A percentile compares a stretch with the other conserved stretches of the same genome.
These are phyloP conservation scores for Pichia pseudocactophila DNA, from an alignment of 805 yeast genomes.

Conservation along the genomic window DNA sequence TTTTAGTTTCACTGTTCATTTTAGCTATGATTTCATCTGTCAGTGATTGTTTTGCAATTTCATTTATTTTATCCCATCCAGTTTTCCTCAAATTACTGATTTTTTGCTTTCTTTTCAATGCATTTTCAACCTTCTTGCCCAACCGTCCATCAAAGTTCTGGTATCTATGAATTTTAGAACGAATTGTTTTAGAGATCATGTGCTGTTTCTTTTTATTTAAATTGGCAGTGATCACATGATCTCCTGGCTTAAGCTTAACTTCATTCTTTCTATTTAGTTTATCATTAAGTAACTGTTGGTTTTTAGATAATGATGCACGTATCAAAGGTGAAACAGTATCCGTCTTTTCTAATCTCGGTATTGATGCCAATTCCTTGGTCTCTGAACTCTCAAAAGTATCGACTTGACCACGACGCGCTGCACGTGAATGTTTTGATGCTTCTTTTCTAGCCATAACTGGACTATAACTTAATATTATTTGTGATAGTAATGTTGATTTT, in stretches of 20 bases:
- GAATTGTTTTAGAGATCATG: conserved; percentile 22
- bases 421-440: conserved; percentile 58
- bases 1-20: conserved; percentile 15
- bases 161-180: conserved; percentile 12
- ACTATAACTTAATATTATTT: no score
- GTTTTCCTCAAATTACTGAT: conserved; percentile 57
- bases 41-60: conserved; percentile 30
- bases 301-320: conserved; percentile 50
- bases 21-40: conserved; percentile 9
- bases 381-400: conserved; percentile 27
- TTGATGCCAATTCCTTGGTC: conserved; percentile 38
- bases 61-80: conserved; percentile 65
- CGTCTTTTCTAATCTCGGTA: conserved; percentile 53
- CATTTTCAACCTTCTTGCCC: conserved; percentile 47
- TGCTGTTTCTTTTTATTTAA: conserved; percentile 20
- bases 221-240: conserved; percentile 4
- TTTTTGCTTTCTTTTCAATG: conserved; percentile 53
- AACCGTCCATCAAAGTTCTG: conserved; percentile 14
- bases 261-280: conserved; percentile 33
- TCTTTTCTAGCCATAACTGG: conserved; percentile 11
- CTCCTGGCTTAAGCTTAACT: conserved; percentile 8
- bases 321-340: conserved; percentile 57
- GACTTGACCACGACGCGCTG: conserved; percentile 62
- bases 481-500: no score
- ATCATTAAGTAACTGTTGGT: conserved; percentile 50